A percentile compares a stretch with the other conserved stretches of the same genome.
Conservation (phyloP, 2,329 filamentous ascomycete genomes). For the Fusarium graminum region DNA sequence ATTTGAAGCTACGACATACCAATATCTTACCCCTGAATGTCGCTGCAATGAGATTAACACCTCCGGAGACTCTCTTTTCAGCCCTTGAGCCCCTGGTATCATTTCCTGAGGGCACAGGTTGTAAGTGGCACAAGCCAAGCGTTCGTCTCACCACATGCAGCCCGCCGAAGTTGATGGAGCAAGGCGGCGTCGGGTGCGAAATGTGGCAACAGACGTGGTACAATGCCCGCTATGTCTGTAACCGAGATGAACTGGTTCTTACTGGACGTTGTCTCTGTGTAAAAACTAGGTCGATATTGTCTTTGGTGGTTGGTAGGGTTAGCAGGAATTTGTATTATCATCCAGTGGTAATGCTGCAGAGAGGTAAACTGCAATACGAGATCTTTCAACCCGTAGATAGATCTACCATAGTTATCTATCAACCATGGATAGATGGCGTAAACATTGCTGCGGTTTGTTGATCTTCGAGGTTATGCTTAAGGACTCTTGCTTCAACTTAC, state of each 20-base stretch:
- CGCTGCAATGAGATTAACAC: conserved; percentile 9
- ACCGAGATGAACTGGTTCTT: conserved; percentile 30
- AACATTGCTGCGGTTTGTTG: too few relatives aligned
- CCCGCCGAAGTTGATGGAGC: conserved; percentile 41
- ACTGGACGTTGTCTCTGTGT: not conserved
- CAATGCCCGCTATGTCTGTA: conserved; percentile 21
- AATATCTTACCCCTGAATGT: not conserved
- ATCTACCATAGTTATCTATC: too few relatives aligned
- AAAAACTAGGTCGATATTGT: not conserved
- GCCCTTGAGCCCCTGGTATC: not conserved
- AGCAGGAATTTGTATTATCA: not conserved
- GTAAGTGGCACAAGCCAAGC: conserved; percentile 29
- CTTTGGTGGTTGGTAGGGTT: not conserved
- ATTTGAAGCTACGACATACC: not conserved
- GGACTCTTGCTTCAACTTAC: too few relatives aligned
- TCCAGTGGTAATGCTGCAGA: not conserved
- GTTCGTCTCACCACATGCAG: conserved; percentile 39
- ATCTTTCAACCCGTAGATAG: too few relatives aligned
- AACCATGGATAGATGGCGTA: too few relatives aligned
- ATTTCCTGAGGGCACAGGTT: conserved; percentile 5
- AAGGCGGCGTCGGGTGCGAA: conserved; percentile 34
- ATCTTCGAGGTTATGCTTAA: too few relatives aligned
- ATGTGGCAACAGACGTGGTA: conserved; percentile 18
- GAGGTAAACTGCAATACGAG: not conserved
- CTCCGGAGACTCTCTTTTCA: not conserved